Conservation (phyloP, 257 asterid species). For the Petrea volubilis region DNA sequence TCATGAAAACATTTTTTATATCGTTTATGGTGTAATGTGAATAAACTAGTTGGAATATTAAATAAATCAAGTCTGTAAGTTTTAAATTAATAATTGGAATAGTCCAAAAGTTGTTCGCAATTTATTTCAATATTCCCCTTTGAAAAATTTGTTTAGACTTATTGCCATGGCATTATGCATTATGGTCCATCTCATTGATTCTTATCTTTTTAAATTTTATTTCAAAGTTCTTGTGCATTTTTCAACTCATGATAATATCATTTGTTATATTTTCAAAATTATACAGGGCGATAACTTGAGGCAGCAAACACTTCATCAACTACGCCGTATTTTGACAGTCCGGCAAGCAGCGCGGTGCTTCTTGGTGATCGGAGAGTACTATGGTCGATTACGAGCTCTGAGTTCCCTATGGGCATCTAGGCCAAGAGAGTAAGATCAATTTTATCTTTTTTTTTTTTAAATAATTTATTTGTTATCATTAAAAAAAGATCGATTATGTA, state of each 20-base stretch:
- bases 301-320: conserved; percentile 87
- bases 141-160: conserved; percentile 5
- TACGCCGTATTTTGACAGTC: conserved; percentile 66
- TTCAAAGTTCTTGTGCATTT: background rate
- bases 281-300: conserved; percentile 88
- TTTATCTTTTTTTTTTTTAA: background rate
- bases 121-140: conserved; percentile 6
- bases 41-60: conserved; percentile 9
- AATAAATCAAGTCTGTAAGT: background rate
- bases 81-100: conserved; percentile 15
- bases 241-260: background rate
- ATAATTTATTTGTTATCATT: too few relatives aligned
- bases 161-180: background rate
- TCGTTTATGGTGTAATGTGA: background rate
- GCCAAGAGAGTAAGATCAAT: conserved; percentile 76
- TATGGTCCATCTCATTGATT: conserved; percentile 5
- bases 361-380: conserved; percentile 85
- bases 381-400: conserved; percentile 81
- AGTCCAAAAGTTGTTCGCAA: conserved; percentile 18
- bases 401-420: conserved; percentile 96
- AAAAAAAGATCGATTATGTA: too few relatives aligned
- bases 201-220: background rate
- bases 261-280: background rate
- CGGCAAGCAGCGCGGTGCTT: conserved; percentile 88
- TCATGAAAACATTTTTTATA: conserved; percentile 5